Percentiles rank a stretch among this genome's conserved stretches.
These are phyloP conservation scores for Penicillium freii DNA, from an alignment of 2,329 filamentous ascomycete species.

Conservation along the genomic window DNA sequence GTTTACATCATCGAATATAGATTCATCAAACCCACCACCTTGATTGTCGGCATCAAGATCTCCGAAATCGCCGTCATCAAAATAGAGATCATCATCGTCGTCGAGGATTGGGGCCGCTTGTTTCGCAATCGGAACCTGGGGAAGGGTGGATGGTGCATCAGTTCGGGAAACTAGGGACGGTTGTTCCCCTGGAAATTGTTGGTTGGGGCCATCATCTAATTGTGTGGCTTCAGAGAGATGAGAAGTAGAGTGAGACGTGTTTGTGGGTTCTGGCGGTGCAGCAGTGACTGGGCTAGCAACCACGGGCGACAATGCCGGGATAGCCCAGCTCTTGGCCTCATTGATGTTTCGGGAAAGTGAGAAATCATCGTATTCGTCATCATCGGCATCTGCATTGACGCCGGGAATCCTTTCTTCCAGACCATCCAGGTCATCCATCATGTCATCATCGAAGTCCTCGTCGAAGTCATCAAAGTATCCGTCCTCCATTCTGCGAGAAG, in stretches of 20 bases:
- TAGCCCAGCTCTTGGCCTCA: conserved; percentile 33
- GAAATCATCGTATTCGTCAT: conserved; percentile 36
- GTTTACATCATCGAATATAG: conserved; percentile 49
- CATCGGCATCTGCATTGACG: conserved; percentile 48
- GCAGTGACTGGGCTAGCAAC: conserved; percentile 35
- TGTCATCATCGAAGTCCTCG: conserved; percentile 47
- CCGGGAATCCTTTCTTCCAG: conserved; percentile 51
- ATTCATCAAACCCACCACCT: conserved; percentile 46
- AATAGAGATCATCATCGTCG: conserved; percentile 46
- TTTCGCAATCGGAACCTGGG: background rate
- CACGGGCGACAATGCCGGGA: conserved; percentile 38
- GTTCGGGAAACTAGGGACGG: background rate
- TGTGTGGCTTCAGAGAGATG: background rate
- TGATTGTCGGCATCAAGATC: conserved; percentile 36
- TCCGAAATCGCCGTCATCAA: conserved; percentile 49
- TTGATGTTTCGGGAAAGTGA: conserved; percentile 25
- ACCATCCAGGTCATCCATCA: conserved; percentile 44
- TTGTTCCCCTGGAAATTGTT: background rate
- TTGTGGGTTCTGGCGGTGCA: conserved; percentile 17
- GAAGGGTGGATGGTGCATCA: background rate
- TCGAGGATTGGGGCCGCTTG: conserved; percentile 14
- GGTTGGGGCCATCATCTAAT: background rate
- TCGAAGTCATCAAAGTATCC: conserved; percentile 42
- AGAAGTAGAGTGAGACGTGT: background rate
- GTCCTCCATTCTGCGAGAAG: conserved; percentile 39